A percentile compares a stretch with the other conserved stretches of the same genome.
Conservation (phyloP, 495 filamentous ascomycete genomes). For the Penicillium flavigenum region DNA sequence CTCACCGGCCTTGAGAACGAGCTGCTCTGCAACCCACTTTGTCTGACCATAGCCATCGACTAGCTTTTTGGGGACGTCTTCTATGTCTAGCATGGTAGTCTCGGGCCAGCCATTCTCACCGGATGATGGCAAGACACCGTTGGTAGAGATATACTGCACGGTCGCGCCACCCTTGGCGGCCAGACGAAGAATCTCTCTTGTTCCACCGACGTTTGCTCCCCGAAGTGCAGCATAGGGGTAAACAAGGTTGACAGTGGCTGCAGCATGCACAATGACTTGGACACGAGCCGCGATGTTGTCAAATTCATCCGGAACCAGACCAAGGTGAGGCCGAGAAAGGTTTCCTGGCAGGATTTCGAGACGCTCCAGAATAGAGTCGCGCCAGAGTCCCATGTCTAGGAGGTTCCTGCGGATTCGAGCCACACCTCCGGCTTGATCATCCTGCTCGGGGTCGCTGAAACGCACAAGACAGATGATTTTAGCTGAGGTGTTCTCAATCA, state of each 20-base stretch:
- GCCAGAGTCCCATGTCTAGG: conserved; percentile 63
- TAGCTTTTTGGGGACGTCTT: conserved; percentile 59
- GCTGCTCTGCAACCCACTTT: conserved; percentile 67
- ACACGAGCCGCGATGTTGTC: conserved; percentile 55
- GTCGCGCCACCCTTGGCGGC: conserved; percentile 60
- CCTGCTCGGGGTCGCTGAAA: conserved; percentile 55
- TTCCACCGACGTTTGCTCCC: conserved; percentile 58
- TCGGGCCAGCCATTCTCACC: conserved; percentile 58
- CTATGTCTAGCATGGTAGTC: conserved; percentile 54
- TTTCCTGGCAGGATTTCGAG: conserved; percentile 66
- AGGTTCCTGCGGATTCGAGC: conserved; percentile 61
- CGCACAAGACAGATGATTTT: conserved; percentile 67
- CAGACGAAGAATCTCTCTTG: conserved; percentile 62
- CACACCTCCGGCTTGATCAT: conserved; percentile 54
- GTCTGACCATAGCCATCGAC: conserved; percentile 64
- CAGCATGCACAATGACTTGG: conserved; percentile 64
- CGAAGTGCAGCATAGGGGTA: conserved; percentile 65
- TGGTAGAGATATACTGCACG: conserved; percentile 69
- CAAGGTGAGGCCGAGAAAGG: conserved; percentile 56
- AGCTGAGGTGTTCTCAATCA: conserved; percentile 57
- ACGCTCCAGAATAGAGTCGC: conserved; percentile 66
- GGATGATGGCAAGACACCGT: conserved; percentile 63
- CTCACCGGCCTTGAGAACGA: conserved; percentile 60
- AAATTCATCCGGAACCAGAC: conserved; percentile 56
- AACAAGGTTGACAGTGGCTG: conserved; percentile 65